Percentiles rank a stretch among this genome's conserved stretches.
Evolutionary conservation across 202 grass and related monocot species (phyloP).

Genomic region (Carex sylvatica): DNA sequence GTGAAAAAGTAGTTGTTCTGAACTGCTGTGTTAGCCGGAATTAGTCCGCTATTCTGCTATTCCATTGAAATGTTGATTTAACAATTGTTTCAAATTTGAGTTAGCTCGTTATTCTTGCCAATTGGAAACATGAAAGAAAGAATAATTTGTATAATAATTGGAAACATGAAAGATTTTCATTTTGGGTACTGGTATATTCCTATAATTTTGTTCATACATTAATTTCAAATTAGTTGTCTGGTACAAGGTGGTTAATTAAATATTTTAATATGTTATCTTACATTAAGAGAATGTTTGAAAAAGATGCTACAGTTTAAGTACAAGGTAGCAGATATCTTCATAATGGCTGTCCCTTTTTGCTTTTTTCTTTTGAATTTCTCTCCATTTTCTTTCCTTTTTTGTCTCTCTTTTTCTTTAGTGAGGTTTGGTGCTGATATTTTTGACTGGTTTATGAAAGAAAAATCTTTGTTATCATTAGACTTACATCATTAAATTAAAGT

Average conservation of each 20-base stretch:
- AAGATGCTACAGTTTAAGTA: slow-evolving; percentile 6
- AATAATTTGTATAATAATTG: too few relatives aligned
- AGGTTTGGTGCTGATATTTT: slow-evolving; percentile 14
- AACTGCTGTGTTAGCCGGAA: too few relatives aligned
- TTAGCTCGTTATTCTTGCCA: too few relatives aligned
- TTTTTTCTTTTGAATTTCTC: neutral
- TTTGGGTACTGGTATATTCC: neutral
- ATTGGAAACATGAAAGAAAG: too few relatives aligned
- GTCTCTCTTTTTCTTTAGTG: neutral
- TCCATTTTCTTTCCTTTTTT: neutral
- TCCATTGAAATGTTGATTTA: too few relatives aligned
- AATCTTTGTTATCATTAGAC: neutral
- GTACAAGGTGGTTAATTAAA: too few relatives aligned
- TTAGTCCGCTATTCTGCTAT: too few relatives aligned
- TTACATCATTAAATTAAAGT: neutral
- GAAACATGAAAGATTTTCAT: too few relatives aligned
- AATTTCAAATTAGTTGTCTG: too few relatives aligned
- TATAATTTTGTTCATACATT: neutral
- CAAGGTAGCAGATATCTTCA: slow-evolving; percentile 11
- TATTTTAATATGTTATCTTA: neutral
- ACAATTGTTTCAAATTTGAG: too few relatives aligned
- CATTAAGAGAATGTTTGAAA: slow-evolving; percentile 8
- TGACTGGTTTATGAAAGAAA: neutral
- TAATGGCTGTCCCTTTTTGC: neutral
- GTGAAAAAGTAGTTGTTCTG: too few relatives aligned